Percentiles rank a stretch among this genome's conserved stretches.
Evolutionary conservation across 163 green algal species (phyloP).

Genomic region (Volvox carteri): DNA sequence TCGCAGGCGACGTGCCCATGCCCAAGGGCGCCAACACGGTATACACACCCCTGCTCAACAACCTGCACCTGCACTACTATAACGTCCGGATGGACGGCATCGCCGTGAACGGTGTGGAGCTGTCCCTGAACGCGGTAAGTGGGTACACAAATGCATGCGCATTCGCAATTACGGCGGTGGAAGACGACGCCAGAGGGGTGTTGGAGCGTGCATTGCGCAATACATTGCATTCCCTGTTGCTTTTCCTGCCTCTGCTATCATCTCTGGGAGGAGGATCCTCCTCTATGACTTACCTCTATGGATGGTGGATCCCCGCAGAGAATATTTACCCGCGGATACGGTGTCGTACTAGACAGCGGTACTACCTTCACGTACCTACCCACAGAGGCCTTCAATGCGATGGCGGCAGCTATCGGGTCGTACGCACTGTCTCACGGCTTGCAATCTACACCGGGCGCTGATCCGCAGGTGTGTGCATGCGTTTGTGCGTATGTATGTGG

Average conservation of each 20-base stretch:
- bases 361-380: constrained; percentile 98
- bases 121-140: constrained; percentile 55
- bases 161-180: too few species aligned
- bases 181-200: too few species aligned
- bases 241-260: neutral
- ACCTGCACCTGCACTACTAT: constrained; percentile 86
- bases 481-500: too few species aligned
- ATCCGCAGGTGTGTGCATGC: constrained; percentile 62
- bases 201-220: too few species aligned
- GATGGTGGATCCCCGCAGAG: constrained; percentile 58
- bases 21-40: constrained; percentile 53
- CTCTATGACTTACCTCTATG: neutral
- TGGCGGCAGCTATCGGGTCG: constrained; percentile 63
- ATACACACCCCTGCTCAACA: constrained; percentile 78
- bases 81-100: constrained; percentile 80
- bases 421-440: constrained; percentile 66
- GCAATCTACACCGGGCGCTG: constrained; percentile 62
- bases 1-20: constrained; percentile 57
- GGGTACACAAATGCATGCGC: neutral
- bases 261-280: neutral
- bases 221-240: too few species aligned
- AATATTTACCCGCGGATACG: constrained; percentile 86
- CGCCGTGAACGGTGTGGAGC: constrained; percentile 67
- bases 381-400: constrained; percentile 75
- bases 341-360: constrained; percentile 94